Percentiles rank a stretch among this genome's conserved stretches.
phyloP scores from a whole-genome alignment of 768 basidiomycete genomes.

The Panaeolus papilionaceus region DNA sequence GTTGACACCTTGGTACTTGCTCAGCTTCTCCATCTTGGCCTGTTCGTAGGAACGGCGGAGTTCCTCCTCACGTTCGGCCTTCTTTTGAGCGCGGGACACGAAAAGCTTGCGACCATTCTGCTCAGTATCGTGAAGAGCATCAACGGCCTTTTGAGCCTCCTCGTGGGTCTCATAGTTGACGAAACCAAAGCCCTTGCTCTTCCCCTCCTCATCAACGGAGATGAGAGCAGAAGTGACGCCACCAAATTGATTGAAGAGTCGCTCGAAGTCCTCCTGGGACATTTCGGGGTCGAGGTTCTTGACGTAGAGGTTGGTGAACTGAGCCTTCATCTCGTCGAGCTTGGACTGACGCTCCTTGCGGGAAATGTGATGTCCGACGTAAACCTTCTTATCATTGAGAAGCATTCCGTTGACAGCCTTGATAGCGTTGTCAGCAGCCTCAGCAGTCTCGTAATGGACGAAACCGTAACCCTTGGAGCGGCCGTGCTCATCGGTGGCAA shows the following conservation, averaged over 20 bases:
- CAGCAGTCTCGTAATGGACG: constrained; percentile 98
- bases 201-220: constrained; percentile 85
- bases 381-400: constrained; percentile 99
- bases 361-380: constrained; percentile 95
- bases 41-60: constrained; percentile 92
- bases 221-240: constrained; percentile 89
- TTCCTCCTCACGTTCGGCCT: constrained; percentile 97
- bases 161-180: constrained; percentile 97
- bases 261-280: constrained; percentile 84
- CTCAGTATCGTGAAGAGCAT: constrained; percentile 86
- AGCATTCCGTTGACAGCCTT: constrained; percentile 99
- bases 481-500: constrained; percentile 95
- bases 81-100: constrained; percentile 97
- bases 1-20: constrained; percentile 99
- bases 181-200: constrained; percentile 97
- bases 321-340: constrained; percentile 95
- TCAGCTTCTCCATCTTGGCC: constrained; percentile 95
- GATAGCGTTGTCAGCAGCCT: constrained; percentile 95
- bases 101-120: constrained; percentile 89
- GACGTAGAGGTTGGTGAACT: constrained; percentile 98
- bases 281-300: constrained; percentile 94
- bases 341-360: constrained; percentile 99
- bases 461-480: constrained; percentile 98
- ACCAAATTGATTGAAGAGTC: constrained; percentile 81
- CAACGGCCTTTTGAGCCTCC: constrained; percentile 89